Base-by-base conservation (phyloP, 768 basidiomycete species). In the Xanthoconium stramineum region DNA sequence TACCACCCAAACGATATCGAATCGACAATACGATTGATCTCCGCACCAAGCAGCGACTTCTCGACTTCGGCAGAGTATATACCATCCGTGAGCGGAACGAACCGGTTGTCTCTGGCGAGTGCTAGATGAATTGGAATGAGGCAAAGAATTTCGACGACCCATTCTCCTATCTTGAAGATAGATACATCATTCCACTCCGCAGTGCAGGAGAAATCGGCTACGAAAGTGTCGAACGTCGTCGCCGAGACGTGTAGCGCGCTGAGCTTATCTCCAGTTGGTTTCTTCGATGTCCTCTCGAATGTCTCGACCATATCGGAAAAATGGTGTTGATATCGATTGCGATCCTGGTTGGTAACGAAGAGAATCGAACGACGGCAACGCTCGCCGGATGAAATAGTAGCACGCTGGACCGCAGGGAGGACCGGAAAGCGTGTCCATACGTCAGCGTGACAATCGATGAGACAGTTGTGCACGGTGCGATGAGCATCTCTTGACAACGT, bases 111-210 rank as follows among this genome's bases (percentile, higher is more conserved):
- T 28, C 76, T 72, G 8, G 83, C 79, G 28, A 86, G 70, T 0
- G 83, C 85, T 32, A 86, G 73, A 46, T 86, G 85, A 35, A 86
- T 84, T 1, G 85, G 84, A 52, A 86, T 83, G 19, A 86, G 73
- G 53, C 84, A 86, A 7, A 86, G 63, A 1, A 85, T 62, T 20
- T 84, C 80, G 3, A 82, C 81, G 3, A 86, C 68, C 85, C 84
- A 86, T 64, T 86, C 83, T 37, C 85, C 84, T 3, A 72, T 66
- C 28, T 69, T 69, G 63, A 80, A 80, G 3, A 56, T 49, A 0
- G 81, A 81, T 6, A 65, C 50, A 17, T 64, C 3, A 0, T 44
- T 43, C 69, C 72, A 72, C 8, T 65, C 60, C 4, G 44, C 20
- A 42, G 45, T 47, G 15, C 36, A 43, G 29, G 49, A 45, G 32